Base-by-base conservation (phyloP, 345 rosid genomes). In the Salix viminalis region DNA sequence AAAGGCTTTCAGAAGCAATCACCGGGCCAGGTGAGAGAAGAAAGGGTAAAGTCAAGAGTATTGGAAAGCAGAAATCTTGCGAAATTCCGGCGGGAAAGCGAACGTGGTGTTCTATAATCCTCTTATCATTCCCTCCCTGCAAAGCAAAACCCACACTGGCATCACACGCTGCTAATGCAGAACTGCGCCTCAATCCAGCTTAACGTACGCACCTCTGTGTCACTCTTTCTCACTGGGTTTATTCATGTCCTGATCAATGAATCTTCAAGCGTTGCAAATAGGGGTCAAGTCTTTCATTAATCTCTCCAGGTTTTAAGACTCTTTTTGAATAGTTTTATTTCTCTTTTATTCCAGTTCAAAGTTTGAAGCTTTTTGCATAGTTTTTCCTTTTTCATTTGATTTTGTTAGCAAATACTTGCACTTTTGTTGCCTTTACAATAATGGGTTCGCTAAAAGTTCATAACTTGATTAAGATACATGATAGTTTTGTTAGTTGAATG, bases 251-350 rank as follows among this genome's bases (percentile, higher is more conserved):
- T 46, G 52, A 46, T 46, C 52, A 46, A 46, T 46, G 52, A 46
- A 14, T 46, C 52, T 46, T 46, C 52, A 46, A 46, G 87, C 86
- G 16, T 79, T 86, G 82, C 86, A 70, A 37, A 74, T 88, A 42
- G 86, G 87, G 76, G 79, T 85, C 58, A 84, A 77, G 61, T 70
- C 65, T 81, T 82, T 85, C 79, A 21, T 75, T 32, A 61, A 73
- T 77, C 65, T 84, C 68, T 66, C 85, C 52, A 80, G 85, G 92
- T 89, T 71, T 54, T 1, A 41, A 46, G 6, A 13, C 18, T 46
- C 75, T 70, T 77, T 28, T 41, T 32, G 36, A 62, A 71, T 75
- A 46, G 30, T 46, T 75, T 77, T 36, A 16, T 23, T 6, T 24
- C 14, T 72, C 8, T 13, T 64, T 1, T 6, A 4, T 13, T 14